phyloP scores from a whole-genome alignment of 2,329 filamentous ascomycete genomes.

The Eutypella sp. region DNA sequence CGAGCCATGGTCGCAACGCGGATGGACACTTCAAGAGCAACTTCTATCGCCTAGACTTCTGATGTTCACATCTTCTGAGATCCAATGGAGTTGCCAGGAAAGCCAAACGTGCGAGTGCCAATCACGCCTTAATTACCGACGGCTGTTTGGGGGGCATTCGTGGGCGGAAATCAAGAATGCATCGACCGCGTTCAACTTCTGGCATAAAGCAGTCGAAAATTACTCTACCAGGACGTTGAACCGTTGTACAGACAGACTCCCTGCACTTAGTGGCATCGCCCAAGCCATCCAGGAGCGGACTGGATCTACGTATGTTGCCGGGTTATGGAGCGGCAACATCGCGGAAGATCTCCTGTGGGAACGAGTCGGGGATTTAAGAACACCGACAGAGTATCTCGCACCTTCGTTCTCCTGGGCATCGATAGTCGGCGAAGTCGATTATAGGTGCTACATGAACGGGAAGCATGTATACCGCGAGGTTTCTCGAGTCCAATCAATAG shows the following conservation, averaged over 20 bases:
- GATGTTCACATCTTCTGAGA: neutral
- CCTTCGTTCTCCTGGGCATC: neutral
- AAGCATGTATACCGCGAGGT: neutral
- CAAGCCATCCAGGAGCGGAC: neutral
- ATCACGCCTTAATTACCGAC: neutral
- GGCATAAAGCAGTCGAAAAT: neutral
- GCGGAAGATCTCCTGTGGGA: neutral
- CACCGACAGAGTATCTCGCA: neutral
- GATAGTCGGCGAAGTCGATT: neutral
- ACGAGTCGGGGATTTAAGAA: neutral
- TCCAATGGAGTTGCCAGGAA: neutral
- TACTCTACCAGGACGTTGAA: neutral
- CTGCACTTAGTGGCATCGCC: neutral
- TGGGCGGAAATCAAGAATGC: neutral
- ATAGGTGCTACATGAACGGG: neutral
- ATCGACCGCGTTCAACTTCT: neutral
- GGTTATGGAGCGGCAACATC: neutral
- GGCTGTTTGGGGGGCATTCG: neutral
- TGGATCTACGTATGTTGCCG: neutral
- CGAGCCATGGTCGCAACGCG: neutral
- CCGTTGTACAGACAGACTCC: neutral
- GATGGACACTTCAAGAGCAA: neutral
- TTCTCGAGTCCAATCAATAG: neutral
- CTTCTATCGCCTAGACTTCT: neutral
- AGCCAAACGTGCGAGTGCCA: neutral